phyloP scores from a whole-genome alignment of 1,139 yeast species.

The Geotrichum fermentans region DNA sequence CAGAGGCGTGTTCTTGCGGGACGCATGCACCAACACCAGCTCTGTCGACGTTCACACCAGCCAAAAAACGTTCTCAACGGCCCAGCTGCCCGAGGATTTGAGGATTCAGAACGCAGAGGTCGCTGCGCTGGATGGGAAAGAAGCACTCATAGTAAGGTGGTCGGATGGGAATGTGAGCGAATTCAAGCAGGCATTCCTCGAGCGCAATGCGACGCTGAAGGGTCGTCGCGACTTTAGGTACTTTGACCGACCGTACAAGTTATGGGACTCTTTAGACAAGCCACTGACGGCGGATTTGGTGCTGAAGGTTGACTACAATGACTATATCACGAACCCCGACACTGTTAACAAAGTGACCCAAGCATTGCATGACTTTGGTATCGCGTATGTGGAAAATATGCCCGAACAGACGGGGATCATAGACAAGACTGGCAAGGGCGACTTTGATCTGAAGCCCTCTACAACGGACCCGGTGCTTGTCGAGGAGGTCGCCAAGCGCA shows the following conservation, averaged over 20 bases:
- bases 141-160: constrained; percentile 51
- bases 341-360: constrained; percentile 43
- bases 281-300: constrained; percentile 24
- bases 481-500: constrained; percentile 49
- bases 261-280: constrained; percentile 34
- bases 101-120: constrained; percentile 35
- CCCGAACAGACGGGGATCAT: constrained; percentile 41
- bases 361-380: constrained; percentile 54
- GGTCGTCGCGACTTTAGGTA: constrained; percentile 36
- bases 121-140: constrained; percentile 29
- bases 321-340: constrained; percentile 43
- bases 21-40: constrained; percentile 49
- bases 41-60: constrained; percentile 55
- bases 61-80: constrained; percentile 67
- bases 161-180: constrained; percentile 47
- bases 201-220: constrained; percentile 41
- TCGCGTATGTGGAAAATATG: constrained; percentile 51
- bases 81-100: constrained; percentile 38
- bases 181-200: constrained; percentile 49
- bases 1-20: constrained; percentile 58
- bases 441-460: constrained; percentile 23
- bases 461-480: constrained; percentile 34
- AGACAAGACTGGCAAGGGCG: constrained; percentile 22
- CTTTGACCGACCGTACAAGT: constrained; percentile 34
- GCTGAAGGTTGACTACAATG: constrained; percentile 40